Base-by-base conservation (phyloP, 768 basidiomycete species). In the Russula emetica region DNA sequence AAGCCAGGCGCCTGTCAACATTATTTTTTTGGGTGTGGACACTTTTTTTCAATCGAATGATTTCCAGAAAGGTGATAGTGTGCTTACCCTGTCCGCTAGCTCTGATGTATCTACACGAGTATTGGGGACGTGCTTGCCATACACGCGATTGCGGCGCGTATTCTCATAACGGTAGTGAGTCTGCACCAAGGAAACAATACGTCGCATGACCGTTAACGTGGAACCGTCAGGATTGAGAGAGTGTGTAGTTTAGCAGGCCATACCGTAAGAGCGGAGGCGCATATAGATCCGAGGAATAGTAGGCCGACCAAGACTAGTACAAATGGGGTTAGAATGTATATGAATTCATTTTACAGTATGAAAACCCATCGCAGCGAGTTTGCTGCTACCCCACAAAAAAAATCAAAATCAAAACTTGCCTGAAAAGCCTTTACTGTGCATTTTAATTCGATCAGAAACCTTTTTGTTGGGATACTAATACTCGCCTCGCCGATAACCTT, bases 141-240 rank as follows among this genome's bases (percentile, higher is more conserved):
- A 82, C 30, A 74, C 62, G 50, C 72, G 74, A 68, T 89, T 79
- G 45, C 87, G 76, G 18, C 78, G 77, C 5, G 77, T 75, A 62
- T 90, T 90, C 32, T 88, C 87, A 69, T 73, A 67, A 45, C 83
- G 82, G 69, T 86, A 90, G 1, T 85, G 86, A 16, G 81, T 73
- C 87, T 89, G 58, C 11, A 26, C 32, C 13, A 14, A 10, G 34
- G 26, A 40, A 6, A n/a, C n/a, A 36, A 36, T 36, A 36, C 13
- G 36, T 13, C 36, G 22, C 53, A 24, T 38, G 24, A 34, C 45
- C 30, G 26, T 47, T 13, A 38, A 40, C 34, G 28, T 26, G 34
- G 38, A 13, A 16, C 9, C 10, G 40, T 50, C 34, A 36, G 47
- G 20, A 28, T 55, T 55, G 45, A 52, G 24, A 18, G 45, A 50